Evolutionary conservation across 2,329 filamentous ascomycete species (phyloP).

Genomic region (Cladophialophora psammophila): DNA sequence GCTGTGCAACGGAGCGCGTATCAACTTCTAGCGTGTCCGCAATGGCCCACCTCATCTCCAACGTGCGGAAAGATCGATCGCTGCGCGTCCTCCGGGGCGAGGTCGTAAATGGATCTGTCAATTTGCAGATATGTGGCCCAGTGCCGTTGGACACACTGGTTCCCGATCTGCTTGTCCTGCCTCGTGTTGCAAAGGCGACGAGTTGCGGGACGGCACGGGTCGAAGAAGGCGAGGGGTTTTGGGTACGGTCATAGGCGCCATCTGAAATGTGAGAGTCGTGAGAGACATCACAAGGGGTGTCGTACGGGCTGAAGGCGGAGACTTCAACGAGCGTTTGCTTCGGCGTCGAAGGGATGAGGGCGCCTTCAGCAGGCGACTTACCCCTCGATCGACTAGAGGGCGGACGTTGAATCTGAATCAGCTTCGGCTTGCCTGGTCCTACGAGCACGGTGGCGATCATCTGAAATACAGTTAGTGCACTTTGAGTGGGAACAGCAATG

Average conservation of each 20-base stretch:
- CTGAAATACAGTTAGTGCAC: slow-evolving; percentile 11
- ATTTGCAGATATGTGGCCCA: neutral
- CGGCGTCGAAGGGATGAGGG: slow-evolving; percentile 28
- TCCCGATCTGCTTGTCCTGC: slow-evolving; percentile 15
- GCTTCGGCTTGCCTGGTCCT: slow-evolving; percentile 38
- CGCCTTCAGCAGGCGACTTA: slow-evolving; percentile 4
- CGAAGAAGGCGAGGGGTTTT: neutral
- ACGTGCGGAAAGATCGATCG: slow-evolving; percentile 9
- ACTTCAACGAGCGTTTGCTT: slow-evolving; percentile 27
- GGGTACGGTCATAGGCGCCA: neutral
- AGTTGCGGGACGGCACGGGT: slow-evolving; percentile 22
- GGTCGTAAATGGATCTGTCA: slow-evolving; percentile 30
- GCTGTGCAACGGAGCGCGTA: neutral
- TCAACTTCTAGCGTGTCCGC: neutral
- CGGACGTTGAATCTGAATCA: slow-evolving; percentile 39
- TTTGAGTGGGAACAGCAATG: neutral
- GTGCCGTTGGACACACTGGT: slow-evolving; percentile 22
- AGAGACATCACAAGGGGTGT: slow-evolving; percentile 32
- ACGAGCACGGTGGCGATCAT: slow-evolving; percentile 37
- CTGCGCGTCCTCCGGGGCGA: slow-evolving; percentile 21
- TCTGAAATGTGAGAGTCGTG: slow-evolving; percentile 12
- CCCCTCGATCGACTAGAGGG: slow-evolving; percentile 20
- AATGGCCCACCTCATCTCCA: slow-evolving; percentile 9
- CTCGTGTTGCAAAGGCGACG: slow-evolving; percentile 13
- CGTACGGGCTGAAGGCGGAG: slow-evolving; percentile 38